Evolutionary conservation across 169 alveolate genomes (phyloP).

Genomic region (Prorocentrum cordatum): DNA sequence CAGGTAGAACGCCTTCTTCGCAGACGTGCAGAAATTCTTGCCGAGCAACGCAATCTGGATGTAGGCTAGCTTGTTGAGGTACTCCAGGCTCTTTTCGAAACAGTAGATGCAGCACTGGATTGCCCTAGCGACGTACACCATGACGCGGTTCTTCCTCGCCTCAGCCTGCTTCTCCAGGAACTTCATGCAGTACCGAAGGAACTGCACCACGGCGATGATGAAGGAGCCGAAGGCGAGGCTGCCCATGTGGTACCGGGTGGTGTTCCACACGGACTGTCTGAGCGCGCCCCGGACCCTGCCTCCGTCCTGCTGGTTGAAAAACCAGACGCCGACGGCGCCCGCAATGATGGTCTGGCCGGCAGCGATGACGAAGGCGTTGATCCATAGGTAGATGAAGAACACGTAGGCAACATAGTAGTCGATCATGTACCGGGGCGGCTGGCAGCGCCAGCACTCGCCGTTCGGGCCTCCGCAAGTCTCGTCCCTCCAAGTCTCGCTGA

Average conservation of each 20-base stretch:
- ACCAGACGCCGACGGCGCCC: conserved; percentile 61
- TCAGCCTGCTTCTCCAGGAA: conserved; percentile 37
- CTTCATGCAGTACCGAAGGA: conserved; percentile 74
- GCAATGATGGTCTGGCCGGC: conserved; percentile 53
- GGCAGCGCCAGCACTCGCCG: conserved; percentile 31
- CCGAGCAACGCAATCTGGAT: conserved; percentile 83
- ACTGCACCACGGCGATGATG: conserved; percentile 80
- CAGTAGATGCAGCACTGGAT: conserved; percentile 28
- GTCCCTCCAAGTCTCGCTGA: neutral
- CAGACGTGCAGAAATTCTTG: conserved; percentile 83
- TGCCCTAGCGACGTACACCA: neutral
- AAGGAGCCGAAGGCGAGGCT: conserved; percentile 85
- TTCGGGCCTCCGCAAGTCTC: neutral
- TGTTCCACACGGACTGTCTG: neutral
- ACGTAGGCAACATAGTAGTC: neutral
- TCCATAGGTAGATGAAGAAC: conserved; percentile 46
- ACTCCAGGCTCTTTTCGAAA: conserved; percentile 74
- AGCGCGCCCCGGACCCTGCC: neutral
- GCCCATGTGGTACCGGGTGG: conserved; percentile 74
- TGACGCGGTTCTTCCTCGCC: neutral
- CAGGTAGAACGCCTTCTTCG: conserved; percentile 72
- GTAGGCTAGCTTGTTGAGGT: conserved; percentile 83
- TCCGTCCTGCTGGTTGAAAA: neutral
- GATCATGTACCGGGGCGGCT: conserved; percentile 42
- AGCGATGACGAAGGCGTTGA: conserved; percentile 38